These are phyloP conservation scores for Russula sp. DNA, from an alignment of 768 basidiomycete genomes.

Conservation along the genomic window DNA sequence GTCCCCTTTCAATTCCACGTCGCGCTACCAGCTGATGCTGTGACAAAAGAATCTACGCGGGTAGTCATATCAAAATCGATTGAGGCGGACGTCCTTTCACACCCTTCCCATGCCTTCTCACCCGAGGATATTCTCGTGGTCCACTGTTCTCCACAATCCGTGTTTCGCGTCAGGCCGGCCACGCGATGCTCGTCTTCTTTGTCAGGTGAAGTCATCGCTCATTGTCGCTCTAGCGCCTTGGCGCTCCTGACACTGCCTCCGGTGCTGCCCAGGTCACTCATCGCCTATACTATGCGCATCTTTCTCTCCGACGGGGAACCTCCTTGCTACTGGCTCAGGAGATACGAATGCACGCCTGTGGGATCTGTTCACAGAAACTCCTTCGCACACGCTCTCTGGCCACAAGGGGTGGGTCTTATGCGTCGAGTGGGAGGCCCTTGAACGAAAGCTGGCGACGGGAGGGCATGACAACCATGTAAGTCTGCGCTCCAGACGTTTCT, in stretches of 20 bases:
- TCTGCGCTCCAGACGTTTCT: constrained; percentile 1
- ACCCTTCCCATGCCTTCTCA: constrained; percentile 65
- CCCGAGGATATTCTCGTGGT: constrained; percentile 85
- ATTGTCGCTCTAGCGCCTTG: not conserved
- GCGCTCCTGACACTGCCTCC: not conserved
- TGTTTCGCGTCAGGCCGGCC: constrained; percentile 90
- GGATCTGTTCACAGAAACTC: constrained; percentile 91
- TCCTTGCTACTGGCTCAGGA: constrained; percentile 92
- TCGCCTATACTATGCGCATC: constrained; percentile 93
- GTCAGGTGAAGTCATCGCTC: constrained; percentile 48
- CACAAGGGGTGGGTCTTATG: constrained; percentile 97
- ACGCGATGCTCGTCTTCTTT: constrained; percentile 92
- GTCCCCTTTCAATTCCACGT: constrained; percentile 92
- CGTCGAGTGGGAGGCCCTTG: constrained; percentile 95
- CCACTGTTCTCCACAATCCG: constrained; percentile 90
- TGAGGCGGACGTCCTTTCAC: constrained; percentile 69
- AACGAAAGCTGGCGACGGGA: constrained; percentile 85
- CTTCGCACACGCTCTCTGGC: constrained; percentile 78
- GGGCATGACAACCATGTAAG: constrained; percentile 89
- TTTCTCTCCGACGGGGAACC: constrained; percentile 88
- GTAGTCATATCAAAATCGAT: constrained; percentile 83
- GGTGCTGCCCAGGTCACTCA: constrained; percentile 58
- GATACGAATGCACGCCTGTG: constrained; percentile 91
- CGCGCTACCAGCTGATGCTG: constrained; percentile 52
- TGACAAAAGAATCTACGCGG: constrained; percentile 50